A percentile compares a stretch with the other conserved stretches of the same genome.
Conservation (phyloP, 768 basidiomycete genomes). For the Leccinum ochraceum region DNA sequence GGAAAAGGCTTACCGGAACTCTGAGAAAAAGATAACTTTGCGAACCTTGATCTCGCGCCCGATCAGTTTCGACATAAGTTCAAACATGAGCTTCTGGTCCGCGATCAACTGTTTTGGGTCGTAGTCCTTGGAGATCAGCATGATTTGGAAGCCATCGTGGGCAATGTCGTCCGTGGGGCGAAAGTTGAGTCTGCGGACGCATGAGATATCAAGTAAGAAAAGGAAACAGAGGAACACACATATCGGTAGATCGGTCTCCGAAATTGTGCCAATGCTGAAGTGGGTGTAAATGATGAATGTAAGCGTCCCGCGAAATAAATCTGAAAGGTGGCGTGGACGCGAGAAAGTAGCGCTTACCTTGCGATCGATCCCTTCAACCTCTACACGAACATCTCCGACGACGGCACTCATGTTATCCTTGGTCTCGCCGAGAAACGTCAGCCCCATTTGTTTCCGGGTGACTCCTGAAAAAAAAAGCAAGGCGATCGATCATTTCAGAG, state of each 20-base stretch:
- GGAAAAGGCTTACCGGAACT: slow-evolving; percentile 28
- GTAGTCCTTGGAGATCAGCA: slow-evolving; percentile 7
- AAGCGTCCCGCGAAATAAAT: not conserved
- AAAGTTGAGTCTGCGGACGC: slow-evolving; percentile 4
- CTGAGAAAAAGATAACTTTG: slow-evolving; percentile 26
- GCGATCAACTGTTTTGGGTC: slow-evolving; percentile 18
- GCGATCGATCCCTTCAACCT: slow-evolving; percentile 29
- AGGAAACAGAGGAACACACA: slow-evolving; percentile 1
- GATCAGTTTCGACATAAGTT: slow-evolving; percentile 29
- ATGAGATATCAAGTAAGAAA: not conserved
- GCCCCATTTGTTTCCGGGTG: slow-evolving; percentile 40
- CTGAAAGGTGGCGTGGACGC: not conserved
- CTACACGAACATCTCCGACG: slow-evolving; percentile 40
- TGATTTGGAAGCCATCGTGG: slow-evolving; percentile 23
- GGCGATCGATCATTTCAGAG: too few relatives aligned
- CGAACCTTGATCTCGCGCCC: slow-evolving; percentile 35
- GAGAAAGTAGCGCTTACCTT: slow-evolving; percentile 17
- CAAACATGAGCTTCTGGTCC: slow-evolving; percentile 30
- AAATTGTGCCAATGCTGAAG: slow-evolving; percentile 27
- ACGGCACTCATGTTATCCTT: slow-evolving; percentile 26
- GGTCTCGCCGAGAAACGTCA: slow-evolving; percentile 45
- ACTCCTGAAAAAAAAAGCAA: slow-evolving; percentile 25
- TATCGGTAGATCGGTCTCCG: slow-evolving; percentile 6
- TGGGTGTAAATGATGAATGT: not conserved
- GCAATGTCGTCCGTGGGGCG: slow-evolving; percentile 20